Conservation (phyloP, 768 basidiomycete species). For the Kwoniella newhampshirensis region DNA sequence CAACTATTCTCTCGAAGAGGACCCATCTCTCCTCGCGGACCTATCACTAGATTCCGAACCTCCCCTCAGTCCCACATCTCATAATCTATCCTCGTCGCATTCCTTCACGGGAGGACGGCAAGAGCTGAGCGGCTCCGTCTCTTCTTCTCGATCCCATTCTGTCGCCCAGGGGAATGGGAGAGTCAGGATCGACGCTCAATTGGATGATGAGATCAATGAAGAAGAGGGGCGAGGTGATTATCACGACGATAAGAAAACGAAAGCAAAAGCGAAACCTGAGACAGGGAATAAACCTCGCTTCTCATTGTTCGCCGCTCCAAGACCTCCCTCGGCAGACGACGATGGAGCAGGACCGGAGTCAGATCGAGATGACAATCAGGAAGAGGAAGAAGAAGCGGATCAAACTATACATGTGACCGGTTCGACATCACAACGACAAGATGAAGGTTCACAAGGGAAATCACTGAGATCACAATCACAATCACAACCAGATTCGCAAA, state of each 20-base stretch:
- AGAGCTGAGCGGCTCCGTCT: too few species aligned
- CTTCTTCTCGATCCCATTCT: too few species aligned
- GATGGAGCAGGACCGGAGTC: conserved; percentile 10
- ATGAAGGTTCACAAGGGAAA: neutral
- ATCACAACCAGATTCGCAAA: neutral
- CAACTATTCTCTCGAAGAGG: conserved; percentile 12
- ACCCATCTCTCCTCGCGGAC: conserved; percentile 28
- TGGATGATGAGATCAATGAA: too few species aligned
- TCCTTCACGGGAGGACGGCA: too few species aligned
- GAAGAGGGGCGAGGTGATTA: conserved; percentile 1
- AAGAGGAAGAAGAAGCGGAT: conserved; percentile 25
- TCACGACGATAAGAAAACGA: neutral
- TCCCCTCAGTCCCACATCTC: conserved; percentile 7
- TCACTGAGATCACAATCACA: neutral
- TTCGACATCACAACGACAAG: neutral
- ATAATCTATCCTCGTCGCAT: too few species aligned
- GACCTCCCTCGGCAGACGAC: conserved; percentile 12
- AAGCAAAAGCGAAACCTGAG: neutral
- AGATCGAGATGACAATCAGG: conserved; percentile 14
- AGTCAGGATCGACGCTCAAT: neutral
- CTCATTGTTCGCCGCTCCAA: conserved; percentile 38
- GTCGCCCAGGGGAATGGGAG: too few species aligned
- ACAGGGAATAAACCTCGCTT: conserved; percentile 33
- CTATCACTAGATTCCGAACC: conserved; percentile 26
- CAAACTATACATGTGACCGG: conserved; percentile 17